These are phyloP conservation scores for Suillus tomentosus DNA, from an alignment of 768 basidiomycete genomes.

Conservation along the genomic window DNA sequence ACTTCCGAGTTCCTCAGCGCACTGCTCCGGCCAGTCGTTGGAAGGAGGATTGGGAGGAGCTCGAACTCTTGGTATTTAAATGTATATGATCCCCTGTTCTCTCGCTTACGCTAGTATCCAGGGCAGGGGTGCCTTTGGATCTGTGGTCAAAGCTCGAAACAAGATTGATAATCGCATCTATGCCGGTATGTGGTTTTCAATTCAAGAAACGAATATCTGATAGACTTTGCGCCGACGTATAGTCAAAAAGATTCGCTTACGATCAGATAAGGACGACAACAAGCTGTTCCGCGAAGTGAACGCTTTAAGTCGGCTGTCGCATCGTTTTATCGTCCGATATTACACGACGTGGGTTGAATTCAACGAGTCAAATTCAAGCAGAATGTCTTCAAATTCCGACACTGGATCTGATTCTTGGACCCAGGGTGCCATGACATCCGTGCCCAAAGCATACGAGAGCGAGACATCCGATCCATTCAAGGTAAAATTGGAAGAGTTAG, in stretches of 20 bases:
- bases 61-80: slow-evolving; percentile 71
- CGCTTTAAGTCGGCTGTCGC: slow-evolving; percentile 82
- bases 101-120: slow-evolving; percentile 27
- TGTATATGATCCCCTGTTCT: slow-evolving; percentile 5
- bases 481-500: slow-evolving; percentile 63
- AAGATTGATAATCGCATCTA: slow-evolving; percentile 86
- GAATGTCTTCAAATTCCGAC: slow-evolving; percentile 48
- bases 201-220: neutral
- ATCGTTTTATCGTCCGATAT: slow-evolving; percentile 90
- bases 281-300: slow-evolving; percentile 93
- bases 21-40: slow-evolving; percentile 72
- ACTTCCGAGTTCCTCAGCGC: slow-evolving; percentile 44
- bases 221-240: slow-evolving; percentile 8
- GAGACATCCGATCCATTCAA: slow-evolving; percentile 61
- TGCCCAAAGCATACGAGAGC: slow-evolving; percentile 45
- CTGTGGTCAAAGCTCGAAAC: slow-evolving; percentile 93
- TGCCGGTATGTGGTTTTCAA: slow-evolving; percentile 51
- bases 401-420: slow-evolving; percentile 39
- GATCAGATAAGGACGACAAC: slow-evolving; percentile 74
- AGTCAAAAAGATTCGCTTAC: slow-evolving; percentile 90
- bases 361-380: slow-evolving; percentile 51
- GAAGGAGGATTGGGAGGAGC: slow-evolving; percentile 93
- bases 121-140: slow-evolving; percentile 91
- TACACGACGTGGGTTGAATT: slow-evolving; percentile 91
- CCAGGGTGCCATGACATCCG: slow-evolving; percentile 56